Evolutionary conservation across 2,329 filamentous ascomycete species (phyloP).

Genomic region (Setomelanomma holmii): DNA sequence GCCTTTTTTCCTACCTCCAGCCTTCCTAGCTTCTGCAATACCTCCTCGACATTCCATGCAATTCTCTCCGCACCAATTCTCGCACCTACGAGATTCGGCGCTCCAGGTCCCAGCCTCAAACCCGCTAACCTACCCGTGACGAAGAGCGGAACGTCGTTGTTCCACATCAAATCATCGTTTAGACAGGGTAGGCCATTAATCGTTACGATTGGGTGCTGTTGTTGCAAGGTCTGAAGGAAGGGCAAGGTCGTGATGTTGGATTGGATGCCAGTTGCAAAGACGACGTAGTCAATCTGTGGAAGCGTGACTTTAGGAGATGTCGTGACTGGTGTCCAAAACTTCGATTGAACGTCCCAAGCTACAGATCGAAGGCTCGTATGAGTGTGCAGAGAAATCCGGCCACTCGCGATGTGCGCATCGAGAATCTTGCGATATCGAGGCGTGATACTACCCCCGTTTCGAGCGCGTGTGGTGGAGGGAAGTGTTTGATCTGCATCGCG

Average conservation of each 20-base stretch:
- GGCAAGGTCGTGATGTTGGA: slow-evolving; percentile 68
- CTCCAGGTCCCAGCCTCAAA: slow-evolving; percentile 73
- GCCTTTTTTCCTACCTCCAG: slow-evolving; percentile 7
- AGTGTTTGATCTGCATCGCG: slow-evolving; percentile 67
- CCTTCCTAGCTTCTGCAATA: slow-evolving; percentile 48
- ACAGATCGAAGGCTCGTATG: slow-evolving; percentile 64
- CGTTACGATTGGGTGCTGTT: slow-evolving; percentile 66
- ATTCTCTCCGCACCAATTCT: slow-evolving; percentile 76
- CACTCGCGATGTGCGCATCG: slow-evolving; percentile 63
- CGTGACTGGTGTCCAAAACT: slow-evolving; percentile 41
- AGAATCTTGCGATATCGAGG: slow-evolving; percentile 72
- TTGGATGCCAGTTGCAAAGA: slow-evolving; percentile 76
- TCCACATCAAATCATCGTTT: slow-evolving; percentile 80
- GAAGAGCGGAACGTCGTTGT: slow-evolving; percentile 74
- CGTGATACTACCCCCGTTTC: slow-evolving; percentile 79
- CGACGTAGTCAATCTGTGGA: slow-evolving; percentile 69
- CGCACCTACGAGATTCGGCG: slow-evolving; percentile 76
- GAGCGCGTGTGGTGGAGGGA: slow-evolving; percentile 68
- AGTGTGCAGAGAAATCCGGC: slow-evolving; percentile 63
- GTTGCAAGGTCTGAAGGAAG: slow-evolving; percentile 66
- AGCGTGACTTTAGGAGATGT: slow-evolving; percentile 63
- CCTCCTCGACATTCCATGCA: slow-evolving; percentile 72
- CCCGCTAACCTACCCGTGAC: slow-evolving; percentile 72
- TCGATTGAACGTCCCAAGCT: slow-evolving; percentile 55
- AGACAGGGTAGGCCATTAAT: slow-evolving; percentile 74